Conservation (phyloP, 176 grass and related monocot species). For the Saccharum spontaneum region DNA sequence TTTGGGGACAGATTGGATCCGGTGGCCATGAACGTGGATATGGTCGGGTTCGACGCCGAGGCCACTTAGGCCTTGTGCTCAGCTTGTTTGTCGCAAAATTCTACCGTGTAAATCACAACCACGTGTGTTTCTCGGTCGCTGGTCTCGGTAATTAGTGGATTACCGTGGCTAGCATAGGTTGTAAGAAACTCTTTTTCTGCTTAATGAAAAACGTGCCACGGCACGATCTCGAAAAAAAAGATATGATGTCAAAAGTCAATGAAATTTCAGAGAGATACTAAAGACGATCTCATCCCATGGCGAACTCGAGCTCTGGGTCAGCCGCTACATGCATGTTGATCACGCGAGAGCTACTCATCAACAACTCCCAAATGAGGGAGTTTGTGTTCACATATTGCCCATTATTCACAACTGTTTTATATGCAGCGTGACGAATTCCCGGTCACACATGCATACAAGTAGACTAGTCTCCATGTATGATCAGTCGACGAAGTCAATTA, state of each 20-base stretch:
- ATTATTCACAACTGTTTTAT: background rate
- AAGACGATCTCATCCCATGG: background rate
- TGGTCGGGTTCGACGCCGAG: no score
- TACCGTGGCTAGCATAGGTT: no score
- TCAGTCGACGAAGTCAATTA: constrained; percentile 14
- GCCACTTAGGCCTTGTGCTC: no score
- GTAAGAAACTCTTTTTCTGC: no score
- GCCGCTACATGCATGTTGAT: background rate
- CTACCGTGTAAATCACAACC: no score
- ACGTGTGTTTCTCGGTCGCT: no score
- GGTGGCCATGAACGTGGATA: no score
- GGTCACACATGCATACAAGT: background rate
- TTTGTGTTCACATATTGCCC: background rate
- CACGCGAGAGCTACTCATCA: background rate
- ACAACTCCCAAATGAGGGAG: background rate
- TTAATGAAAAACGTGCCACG: no score
- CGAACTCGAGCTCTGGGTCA: background rate
- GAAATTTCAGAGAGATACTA: background rate
- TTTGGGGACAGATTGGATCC: no score
- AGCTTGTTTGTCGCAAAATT: no score
- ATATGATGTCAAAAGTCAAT: background rate
- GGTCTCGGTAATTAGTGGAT: no score
- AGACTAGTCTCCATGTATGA: constrained; percentile 18
- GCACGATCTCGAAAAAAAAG: no score
- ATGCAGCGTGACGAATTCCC: background rate